Evolutionary conservation across 1,139 yeast species (phyloP), one percentile per base, ranked within the genome.

Genomic region (Saccharomyces uvarum): DNA sequence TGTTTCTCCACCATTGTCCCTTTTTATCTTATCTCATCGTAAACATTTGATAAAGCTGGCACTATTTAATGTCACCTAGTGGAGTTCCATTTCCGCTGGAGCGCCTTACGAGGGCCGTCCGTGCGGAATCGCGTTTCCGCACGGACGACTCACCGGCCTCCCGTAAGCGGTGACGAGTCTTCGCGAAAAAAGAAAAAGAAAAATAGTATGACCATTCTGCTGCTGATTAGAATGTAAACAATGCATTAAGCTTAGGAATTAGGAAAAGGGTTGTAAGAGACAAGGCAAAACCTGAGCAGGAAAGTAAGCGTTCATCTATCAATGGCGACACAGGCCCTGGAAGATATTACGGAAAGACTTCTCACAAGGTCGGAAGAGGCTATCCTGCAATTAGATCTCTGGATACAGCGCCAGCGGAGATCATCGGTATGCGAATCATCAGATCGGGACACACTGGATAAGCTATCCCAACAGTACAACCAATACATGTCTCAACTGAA

Each of bases 321-420:
- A 8, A 38, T 38, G 44, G 24, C 44, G 11, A 38, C 44, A 2
- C 44, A 38, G 2, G 53, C 48, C 38, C 50, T 63, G 50, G 63
- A 59, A 32, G 62, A 63, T 26, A 59, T 66, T 9, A 61, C 69
- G 13, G 65, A 64, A 53, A 59, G 59, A 28, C 54, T 66, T 44
- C 53, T 67, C 32, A 54, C 53, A 11, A 58, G 68, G 38, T 64
- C 70, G 0, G 63, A 65, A 48, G 69, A 66, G 48, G 68, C 69
- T 29, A 58, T 66, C 4, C 48, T 59, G 49, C 70, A 64, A 51
- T 53, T 66, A 38, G 70, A 66, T 48, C 49, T 59, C 13, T 65
- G 69, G 65, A 60, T 66, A 4, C 58, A 60, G 51, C 58, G 59
- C 28, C 65, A 62, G 53, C 63, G 60, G 41, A 55, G 52, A 32